A percentile compares a stretch with the other conserved stretches of the same genome.
Evolutionary conservation across 2,329 filamentous ascomycete genomes (phyloP).

Genomic region (Paraconiothyrium brasiliense): DNA sequence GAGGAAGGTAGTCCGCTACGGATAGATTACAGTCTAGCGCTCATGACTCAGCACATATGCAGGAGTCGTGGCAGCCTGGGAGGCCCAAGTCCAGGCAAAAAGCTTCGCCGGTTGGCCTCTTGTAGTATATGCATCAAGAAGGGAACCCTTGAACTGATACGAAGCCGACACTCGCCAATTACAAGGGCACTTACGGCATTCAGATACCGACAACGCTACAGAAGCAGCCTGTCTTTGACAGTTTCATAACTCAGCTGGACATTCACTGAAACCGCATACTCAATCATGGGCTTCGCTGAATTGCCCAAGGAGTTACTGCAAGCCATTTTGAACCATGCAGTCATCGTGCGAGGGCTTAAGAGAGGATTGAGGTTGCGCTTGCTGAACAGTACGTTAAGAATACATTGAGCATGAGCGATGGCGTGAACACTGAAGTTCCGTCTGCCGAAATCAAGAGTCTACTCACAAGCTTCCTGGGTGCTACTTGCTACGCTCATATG

Average conservation of each 20-base stretch:
- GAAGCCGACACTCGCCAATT: no score
- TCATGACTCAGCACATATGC: background rate
- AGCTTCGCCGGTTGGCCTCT: background rate
- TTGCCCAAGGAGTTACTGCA: conserved; percentile 5
- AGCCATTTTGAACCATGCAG: conserved; percentile 3
- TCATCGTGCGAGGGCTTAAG: background rate
- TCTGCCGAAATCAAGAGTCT: no score
- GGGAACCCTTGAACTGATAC: no score
- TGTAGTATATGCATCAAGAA: background rate
- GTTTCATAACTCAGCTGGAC: background rate
- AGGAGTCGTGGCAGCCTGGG: background rate
- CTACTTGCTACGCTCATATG: no score
- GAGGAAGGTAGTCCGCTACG: background rate
- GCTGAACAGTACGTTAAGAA: background rate
- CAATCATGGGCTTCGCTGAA: conserved; percentile 3
- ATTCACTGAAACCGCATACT: background rate
- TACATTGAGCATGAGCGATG: no score
- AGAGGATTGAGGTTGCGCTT: conserved; percentile 6
- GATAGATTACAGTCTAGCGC: background rate
- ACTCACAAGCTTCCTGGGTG: no score
- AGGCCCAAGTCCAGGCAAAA: background rate
- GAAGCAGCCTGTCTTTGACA: background rate
- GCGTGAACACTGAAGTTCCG: no score
- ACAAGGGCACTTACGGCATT: no score
- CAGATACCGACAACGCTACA: background rate